A percentile compares a stretch with the other conserved stretches of the same genome.
Conservation (phyloP, 805 yeast genomes). For the Tetrapisispora namnaoensis region DNA sequence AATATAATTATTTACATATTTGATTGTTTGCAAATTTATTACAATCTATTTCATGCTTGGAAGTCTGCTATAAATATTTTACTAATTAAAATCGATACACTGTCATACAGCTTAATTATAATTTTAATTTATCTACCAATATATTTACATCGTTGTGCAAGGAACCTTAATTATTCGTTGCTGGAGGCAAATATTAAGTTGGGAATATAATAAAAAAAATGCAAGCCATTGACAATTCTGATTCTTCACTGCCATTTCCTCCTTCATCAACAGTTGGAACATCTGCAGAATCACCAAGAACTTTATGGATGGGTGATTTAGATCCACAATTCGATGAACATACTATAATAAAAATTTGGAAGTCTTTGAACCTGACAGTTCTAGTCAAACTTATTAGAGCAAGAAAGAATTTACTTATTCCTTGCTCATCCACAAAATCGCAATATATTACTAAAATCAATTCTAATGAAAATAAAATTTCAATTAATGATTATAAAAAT, state of each 20-base stretch:
- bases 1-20: too few relatives aligned
- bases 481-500: background rate
- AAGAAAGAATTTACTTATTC: constrained; percentile 29
- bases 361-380: constrained; percentile 44
- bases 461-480: background rate
- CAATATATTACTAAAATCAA: background rate
- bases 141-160: background rate
- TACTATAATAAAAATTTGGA: constrained; percentile 52
- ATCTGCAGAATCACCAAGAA: constrained; percentile 46
- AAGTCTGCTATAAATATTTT: too few relatives aligned
- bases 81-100: too few relatives aligned
- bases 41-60: too few relatives aligned
- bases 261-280: constrained; percentile 43
- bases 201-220: too few relatives aligned
- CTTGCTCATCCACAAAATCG: constrained; percentile 19
- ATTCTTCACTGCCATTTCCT: constrained; percentile 37
- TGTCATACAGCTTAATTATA: too few relatives aligned
- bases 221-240: background rate
- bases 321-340: constrained; percentile 72
- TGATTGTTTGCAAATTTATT: too few relatives aligned
- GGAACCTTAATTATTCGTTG: background rate
- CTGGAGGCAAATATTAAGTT: too few relatives aligned
- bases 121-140: too few relatives aligned
- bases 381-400: constrained; percentile 57
- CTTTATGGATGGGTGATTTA: constrained; percentile 83